phyloP scores from a whole-genome alignment of 2,329 filamentous ascomycete genomes.

The Diaporthe longicolla region DNA sequence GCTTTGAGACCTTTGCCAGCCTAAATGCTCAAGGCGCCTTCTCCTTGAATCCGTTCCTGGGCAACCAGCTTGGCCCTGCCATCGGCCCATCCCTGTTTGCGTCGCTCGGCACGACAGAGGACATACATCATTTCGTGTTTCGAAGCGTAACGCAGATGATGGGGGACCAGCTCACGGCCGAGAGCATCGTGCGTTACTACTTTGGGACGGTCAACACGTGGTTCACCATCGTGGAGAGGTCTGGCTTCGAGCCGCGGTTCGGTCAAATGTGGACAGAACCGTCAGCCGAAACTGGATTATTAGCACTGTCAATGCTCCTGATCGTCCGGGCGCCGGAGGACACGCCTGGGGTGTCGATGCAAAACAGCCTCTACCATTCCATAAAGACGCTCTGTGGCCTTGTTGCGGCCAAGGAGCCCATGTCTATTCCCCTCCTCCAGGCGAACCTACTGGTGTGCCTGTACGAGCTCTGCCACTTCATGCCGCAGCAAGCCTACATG shows the following conservation, averaged over 20 bases:
- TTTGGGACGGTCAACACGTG: constrained; percentile 49
- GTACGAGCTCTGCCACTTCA: constrained; percentile 49
- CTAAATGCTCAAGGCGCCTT: constrained; percentile 36
- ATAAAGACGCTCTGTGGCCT: constrained; percentile 48
- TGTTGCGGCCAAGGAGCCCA: constrained; percentile 46
- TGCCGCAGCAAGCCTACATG: constrained; percentile 51
- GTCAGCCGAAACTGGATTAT: constrained; percentile 47
- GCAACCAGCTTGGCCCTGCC: constrained; percentile 42
- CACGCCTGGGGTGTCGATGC: constrained; percentile 44
- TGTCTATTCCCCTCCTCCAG: constrained; percentile 48
- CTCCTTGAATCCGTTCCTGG: constrained; percentile 43
- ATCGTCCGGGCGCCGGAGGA: constrained; percentile 46
- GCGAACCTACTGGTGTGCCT: constrained; percentile 49
- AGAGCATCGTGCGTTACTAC: constrained; percentile 46
- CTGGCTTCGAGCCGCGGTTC: constrained; percentile 46
- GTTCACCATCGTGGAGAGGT: constrained; percentile 49
- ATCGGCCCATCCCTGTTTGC: constrained; percentile 46
- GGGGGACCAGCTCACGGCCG: constrained; percentile 45
- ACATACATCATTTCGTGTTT: constrained; percentile 47
- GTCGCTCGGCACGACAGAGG: constrained; percentile 47
- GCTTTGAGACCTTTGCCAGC: constrained; percentile 33
- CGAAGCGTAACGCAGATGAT: constrained; percentile 47
- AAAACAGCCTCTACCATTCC: constrained; percentile 47
- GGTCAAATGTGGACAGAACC: constrained; percentile 47
- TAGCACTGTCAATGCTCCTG: constrained; percentile 50